Evolutionary conservation across 192 early-diverging fungal species (phyloP).

Genomic region (Coemansia furcata): DNA sequence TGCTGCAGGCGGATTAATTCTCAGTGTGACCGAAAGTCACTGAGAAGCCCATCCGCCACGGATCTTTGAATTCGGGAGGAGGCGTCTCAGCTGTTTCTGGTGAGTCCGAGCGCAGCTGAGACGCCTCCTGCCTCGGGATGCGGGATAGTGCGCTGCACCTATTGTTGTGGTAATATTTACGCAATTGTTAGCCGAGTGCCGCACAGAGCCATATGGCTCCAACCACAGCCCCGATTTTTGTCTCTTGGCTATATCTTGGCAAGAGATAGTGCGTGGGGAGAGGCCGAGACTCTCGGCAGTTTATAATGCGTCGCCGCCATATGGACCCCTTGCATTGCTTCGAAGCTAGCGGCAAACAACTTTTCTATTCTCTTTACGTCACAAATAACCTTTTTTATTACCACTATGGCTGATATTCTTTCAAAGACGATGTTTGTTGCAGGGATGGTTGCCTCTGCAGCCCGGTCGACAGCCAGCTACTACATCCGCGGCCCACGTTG

Average conservation of each 20-base stretch:
- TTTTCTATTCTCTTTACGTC: background rate
- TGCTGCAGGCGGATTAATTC: background rate
- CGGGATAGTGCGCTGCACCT: background rate
- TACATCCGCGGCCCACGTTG: constrained; percentile 38
- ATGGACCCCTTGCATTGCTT: background rate
- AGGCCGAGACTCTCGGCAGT: background rate
- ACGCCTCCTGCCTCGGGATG: background rate
- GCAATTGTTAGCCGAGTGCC: background rate
- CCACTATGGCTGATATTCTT: constrained; percentile 19
- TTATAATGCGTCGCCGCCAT: background rate
- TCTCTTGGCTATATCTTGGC: background rate
- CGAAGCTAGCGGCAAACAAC: background rate
- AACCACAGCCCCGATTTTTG: background rate
- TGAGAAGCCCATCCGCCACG: background rate
- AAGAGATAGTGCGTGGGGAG: background rate
- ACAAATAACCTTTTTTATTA: background rate
- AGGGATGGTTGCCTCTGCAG: constrained; percentile 9
- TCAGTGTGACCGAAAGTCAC: background rate
- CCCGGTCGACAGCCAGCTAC: constrained; percentile 36
- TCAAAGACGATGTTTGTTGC: constrained; percentile 10
- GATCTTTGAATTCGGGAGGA: background rate
- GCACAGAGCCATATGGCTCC: background rate
- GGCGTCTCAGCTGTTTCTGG: background rate
- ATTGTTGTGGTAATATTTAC: background rate
- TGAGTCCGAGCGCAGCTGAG: constrained; percentile 1